Percentiles rank a stretch among this genome's conserved stretches.
These are phyloP conservation scores for Breynia disticha DNA, from an alignment of 441 rosid genomes.

Conservation along the genomic window DNA sequence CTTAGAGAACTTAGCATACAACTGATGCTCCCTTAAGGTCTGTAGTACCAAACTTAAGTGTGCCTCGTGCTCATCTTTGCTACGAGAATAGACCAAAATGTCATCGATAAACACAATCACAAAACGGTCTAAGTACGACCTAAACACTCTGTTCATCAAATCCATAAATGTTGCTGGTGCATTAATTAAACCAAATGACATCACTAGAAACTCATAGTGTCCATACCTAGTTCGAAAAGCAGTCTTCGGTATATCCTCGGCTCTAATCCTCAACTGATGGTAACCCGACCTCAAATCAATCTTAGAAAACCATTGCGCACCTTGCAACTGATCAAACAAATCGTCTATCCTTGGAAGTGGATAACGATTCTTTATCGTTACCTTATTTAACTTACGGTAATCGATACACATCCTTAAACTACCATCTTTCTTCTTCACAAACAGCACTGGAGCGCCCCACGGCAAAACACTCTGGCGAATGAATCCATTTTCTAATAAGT, in stretches of 20 bases:
- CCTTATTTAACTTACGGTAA: too few relatives aligned
- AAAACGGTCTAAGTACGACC: not conserved
- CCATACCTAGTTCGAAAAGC: not conserved
- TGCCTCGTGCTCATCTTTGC: not conserved
- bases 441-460: too few relatives aligned
- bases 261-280: not conserved
- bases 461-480: too few relatives aligned
- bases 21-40: not conserved
- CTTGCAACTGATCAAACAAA: not conserved
- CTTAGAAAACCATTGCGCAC: not conserved
- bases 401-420: too few relatives aligned
- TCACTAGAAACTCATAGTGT: not conserved
- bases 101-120: not conserved
- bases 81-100: not conserved
- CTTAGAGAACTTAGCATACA: not conserved
- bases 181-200: not conserved
- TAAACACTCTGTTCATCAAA: not conserved
- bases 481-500: too few relatives aligned
- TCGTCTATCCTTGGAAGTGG: too few relatives aligned
- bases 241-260: not conserved
- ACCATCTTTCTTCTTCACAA: too few relatives aligned
- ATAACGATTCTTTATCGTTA: too few relatives aligned
- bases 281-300: not conserved
- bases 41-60: not conserved
- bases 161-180: not conserved